phyloP scores from a whole-genome alignment of 148 eudicot genomes.

The Polygonum aviculare region DNA sequence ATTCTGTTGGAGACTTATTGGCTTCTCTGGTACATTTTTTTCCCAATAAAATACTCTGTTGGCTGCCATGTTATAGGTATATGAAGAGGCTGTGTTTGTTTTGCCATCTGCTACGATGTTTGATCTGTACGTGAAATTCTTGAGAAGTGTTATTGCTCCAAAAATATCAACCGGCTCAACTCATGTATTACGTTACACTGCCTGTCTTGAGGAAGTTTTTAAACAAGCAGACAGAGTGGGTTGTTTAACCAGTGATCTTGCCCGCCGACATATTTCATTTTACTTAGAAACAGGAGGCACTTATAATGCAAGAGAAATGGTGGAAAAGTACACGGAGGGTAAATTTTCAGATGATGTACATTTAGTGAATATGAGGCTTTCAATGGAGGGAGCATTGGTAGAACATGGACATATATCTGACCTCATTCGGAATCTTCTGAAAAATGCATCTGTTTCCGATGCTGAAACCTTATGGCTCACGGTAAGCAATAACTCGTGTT shows the following conservation, averaged over 20 bases:
- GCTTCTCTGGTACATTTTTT: not conserved
- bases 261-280: conserved; percentile 46
- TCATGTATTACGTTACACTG: conserved; percentile 22
- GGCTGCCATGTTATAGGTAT: conserved; percentile 36
- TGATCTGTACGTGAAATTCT: conserved; percentile 48
- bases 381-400: conserved; percentile 39
- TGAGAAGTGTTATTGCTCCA: conserved; percentile 29
- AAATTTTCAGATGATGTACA: conserved; percentile 41
- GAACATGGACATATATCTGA: conserved; percentile 26
- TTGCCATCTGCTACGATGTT: conserved; percentile 48
- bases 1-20: not conserved
- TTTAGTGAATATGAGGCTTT: conserved; percentile 58
- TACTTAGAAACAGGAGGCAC: conserved; percentile 38
- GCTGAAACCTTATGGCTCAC: conserved; percentile 67
- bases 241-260: conserved; percentile 65
- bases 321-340: conserved; percentile 50
- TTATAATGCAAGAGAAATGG: conserved; percentile 54
- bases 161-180: conserved; percentile 23
- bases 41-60: not conserved
- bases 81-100: conserved; percentile 53
- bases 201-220: conserved; percentile 40
- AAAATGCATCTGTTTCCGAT: conserved; percentile 31
- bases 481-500: conserved; percentile 34
- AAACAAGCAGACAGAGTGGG: conserved; percentile 55
- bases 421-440: conserved; percentile 38